These are phyloP conservation scores for Skeletonema potamos DNA, from an alignment of 108 stramenopile species.

Conservation along the genomic window DNA sequence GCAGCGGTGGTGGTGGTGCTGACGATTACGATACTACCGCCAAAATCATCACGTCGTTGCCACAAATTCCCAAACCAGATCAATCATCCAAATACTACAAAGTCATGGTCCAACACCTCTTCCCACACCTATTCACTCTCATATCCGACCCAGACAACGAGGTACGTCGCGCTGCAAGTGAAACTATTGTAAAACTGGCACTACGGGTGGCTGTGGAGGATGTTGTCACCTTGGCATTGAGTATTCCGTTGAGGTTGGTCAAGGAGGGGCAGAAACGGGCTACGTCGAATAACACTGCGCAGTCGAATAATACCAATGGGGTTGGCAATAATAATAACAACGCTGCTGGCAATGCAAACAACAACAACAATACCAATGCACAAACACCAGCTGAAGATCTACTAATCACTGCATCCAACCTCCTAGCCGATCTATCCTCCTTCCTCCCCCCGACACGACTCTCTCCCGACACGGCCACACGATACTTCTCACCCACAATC, in stretches of 20 bases:
- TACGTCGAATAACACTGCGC: conserved; percentile 6
- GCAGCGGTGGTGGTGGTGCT: background rate
- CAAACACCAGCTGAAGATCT: conserved; percentile 79
- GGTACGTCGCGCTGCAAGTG: conserved; percentile 81
- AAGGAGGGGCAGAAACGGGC: conserved; percentile 35
- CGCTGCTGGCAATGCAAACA: background rate
- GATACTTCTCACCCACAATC: conserved; percentile 82
- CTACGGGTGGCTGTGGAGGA: conserved; percentile 64
- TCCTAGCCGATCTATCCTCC: conserved; percentile 86
- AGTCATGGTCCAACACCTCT: conserved; percentile 57
- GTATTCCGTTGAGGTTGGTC: conserved; percentile 71
- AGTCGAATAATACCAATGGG: background rate
- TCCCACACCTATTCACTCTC: conserved; percentile 60
- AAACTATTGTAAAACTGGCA: conserved; percentile 69
- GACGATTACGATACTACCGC: background rate
- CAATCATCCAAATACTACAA: conserved; percentile 59
- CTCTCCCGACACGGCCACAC: conserved; percentile 44
- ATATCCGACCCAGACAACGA: conserved; percentile 76
- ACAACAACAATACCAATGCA: conserved; percentile 10
- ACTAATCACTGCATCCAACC: conserved; percentile 90
- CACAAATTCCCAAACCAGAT: conserved; percentile 29
- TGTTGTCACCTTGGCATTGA: conserved; percentile 55
- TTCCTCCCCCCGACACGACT: conserved; percentile 42
- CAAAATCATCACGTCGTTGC: background rate
- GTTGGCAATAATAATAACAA: conserved; percentile 1